These are phyloP conservation scores for Madurella mycetomatis DNA, from an alignment of 2,329 filamentous ascomycete genomes.

Conservation along the genomic window DNA sequence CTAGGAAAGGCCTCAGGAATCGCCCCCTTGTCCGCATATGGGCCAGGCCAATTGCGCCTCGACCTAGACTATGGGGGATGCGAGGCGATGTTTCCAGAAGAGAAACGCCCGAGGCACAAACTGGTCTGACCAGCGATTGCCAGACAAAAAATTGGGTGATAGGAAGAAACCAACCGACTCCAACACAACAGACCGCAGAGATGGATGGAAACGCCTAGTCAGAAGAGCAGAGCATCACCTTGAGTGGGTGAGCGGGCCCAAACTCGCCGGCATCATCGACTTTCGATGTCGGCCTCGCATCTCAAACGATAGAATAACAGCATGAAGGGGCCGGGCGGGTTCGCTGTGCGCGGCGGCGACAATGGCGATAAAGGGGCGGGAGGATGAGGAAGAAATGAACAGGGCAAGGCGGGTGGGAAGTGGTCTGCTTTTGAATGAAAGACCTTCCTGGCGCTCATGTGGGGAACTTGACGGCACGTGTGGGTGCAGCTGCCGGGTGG, in stretches of 20 bases:
- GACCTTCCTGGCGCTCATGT: constrained; percentile 9
- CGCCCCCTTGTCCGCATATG: not conserved
- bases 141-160: not conserved
- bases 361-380: not conserved
- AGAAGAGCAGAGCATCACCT: no score
- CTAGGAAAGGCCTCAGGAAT: not conserved
- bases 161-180: not conserved
- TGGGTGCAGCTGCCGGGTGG: constrained; percentile 1
- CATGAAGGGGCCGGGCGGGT: no score
- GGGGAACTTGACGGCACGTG: constrained; percentile 18
- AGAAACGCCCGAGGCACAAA: not conserved
- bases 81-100: not conserved
- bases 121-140: not conserved
- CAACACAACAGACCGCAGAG: not conserved
- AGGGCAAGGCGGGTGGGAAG: constrained; percentile 18
- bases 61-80: not conserved
- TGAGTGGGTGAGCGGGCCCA: no score
- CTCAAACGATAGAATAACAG: no score
- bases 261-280: no score
- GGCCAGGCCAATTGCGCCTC: not conserved
- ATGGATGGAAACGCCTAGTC: not conserved
- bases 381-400: constrained; percentile 17
- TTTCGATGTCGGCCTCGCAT: no score
- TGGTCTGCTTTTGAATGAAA: constrained; percentile 24
- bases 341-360: not conserved